These are phyloP conservation scores for Crithidia mellificae DNA, from an alignment of 208 protist genomes.

Conservation along the genomic window DNA sequence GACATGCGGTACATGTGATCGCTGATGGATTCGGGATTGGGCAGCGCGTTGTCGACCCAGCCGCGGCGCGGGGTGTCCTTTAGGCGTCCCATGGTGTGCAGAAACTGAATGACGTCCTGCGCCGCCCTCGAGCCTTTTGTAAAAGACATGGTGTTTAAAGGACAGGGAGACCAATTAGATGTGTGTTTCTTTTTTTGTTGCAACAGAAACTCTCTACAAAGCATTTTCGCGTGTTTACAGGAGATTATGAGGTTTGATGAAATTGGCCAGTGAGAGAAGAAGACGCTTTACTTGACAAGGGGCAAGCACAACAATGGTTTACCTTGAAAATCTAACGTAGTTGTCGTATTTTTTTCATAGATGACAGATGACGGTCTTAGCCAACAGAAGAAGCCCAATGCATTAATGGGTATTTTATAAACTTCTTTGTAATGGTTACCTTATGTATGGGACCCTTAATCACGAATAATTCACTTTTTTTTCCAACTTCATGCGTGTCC, in stretches of 20 bases:
- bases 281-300: too few species aligned
- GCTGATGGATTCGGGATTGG: conserved; percentile 77
- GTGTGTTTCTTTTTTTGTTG: neutral
- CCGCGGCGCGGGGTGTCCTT: conserved; percentile 88
- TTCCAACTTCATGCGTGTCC: neutral
- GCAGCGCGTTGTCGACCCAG: conserved; percentile 85
- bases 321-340: too few species aligned
- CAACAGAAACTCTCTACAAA: too few species aligned
- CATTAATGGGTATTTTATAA: too few species aligned
- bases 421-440: too few species aligned
- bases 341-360: too few species aligned
- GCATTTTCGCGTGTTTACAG: too few species aligned
- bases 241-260: too few species aligned
- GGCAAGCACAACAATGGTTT: too few species aligned
- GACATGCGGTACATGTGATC: conserved; percentile 94
- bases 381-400: too few species aligned
- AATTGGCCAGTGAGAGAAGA: neutral
- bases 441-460: too few species aligned
- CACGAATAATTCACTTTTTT: neutral
- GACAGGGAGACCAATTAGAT: neutral
- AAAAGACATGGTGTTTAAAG: conserved; percentile 21
- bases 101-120: conserved; percentile 58
- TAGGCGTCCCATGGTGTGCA: conserved; percentile 76
- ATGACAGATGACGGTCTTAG: too few species aligned
- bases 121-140: conserved; percentile 25